These are phyloP conservation scores for Schizothecium vesticola DNA, from an alignment of 495 filamentous ascomycete genomes.

Conservation along the genomic window DNA sequence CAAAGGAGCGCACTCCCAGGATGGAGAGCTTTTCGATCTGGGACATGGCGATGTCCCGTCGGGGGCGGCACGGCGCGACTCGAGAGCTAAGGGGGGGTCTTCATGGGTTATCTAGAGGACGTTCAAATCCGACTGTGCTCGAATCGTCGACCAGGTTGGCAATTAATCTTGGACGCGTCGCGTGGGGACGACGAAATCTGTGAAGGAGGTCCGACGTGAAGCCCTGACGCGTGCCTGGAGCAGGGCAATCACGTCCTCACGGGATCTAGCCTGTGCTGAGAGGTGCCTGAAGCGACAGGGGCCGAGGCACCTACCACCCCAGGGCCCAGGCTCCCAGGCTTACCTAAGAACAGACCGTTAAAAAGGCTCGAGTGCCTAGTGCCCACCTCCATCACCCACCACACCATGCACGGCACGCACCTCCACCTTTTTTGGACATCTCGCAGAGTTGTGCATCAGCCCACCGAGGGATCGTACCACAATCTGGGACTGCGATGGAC, in stretches of 20 bases:
- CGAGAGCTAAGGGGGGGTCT: background rate
- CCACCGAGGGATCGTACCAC: background rate
- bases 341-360: background rate
- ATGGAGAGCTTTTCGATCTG: constrained; percentile 89
- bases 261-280: background rate
- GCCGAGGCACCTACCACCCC: background rate
- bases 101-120: background rate
- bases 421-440: background rate
- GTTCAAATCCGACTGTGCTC: background rate
- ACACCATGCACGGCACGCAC: background rate
- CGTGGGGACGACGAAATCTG: background rate
- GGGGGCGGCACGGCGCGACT: background rate
- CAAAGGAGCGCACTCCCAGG: constrained; percentile 85
- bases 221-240: background rate
- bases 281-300: background rate
- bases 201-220: background rate
- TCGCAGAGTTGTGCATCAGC: background rate
- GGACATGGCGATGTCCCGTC: constrained; percentile 44
- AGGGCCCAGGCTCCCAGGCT: too few relatives aligned
- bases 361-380: background rate
- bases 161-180: background rate
- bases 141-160: background rate
- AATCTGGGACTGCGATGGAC: background rate
- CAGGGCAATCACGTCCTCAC: background rate
- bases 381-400: background rate